Evolutionary conservation across 768 basidiomycete genomes (phyloP).

Genomic region (Hebeloma cylindrosporum): DNA sequence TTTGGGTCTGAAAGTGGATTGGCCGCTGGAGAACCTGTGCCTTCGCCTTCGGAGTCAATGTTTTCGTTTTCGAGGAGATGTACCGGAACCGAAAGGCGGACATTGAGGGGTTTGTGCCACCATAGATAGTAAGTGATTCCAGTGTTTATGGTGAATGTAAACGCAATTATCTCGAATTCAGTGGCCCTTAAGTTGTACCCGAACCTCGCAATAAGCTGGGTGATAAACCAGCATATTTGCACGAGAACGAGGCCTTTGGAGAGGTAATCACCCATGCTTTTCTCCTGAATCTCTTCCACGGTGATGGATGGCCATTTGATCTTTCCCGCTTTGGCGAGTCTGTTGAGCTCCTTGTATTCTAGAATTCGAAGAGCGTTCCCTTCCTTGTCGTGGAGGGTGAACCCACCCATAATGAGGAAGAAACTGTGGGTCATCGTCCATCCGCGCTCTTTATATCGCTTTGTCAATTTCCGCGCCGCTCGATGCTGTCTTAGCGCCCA

Average conservation of each 20-base stretch:
- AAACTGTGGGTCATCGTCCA: constrained; percentile 11
- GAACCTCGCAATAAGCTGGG: constrained; percentile 26
- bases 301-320: constrained; percentile 15
- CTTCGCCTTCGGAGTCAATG: no score
- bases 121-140: constrained; percentile 30
- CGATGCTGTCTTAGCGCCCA: constrained; percentile 21
- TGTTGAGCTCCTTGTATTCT: constrained; percentile 3
- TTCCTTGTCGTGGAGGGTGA: constrained; percentile 24
- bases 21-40: no score
- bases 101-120: constrained; percentile 39
- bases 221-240: constrained; percentile 34
- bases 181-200: constrained; percentile 24
- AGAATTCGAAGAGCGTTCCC: neutral
- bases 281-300: constrained; percentile 18
- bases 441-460: constrained; percentile 1
- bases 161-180: constrained; percentile 33
- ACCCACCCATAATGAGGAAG: constrained; percentile 19
- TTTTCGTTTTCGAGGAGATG: neutral
- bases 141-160: constrained; percentile 31
- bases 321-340: constrained; percentile 5
- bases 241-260: constrained; percentile 33
- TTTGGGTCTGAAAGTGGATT: no score
- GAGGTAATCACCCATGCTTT: constrained; percentile 30
- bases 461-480: constrained; percentile 9
- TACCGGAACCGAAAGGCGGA: constrained; percentile 9